Percentiles rank a stretch among this genome's conserved stretches.
These are phyloP conservation scores for Quercus glauca DNA, from an alignment of 306 rosid species.

Conservation along the genomic window DNA sequence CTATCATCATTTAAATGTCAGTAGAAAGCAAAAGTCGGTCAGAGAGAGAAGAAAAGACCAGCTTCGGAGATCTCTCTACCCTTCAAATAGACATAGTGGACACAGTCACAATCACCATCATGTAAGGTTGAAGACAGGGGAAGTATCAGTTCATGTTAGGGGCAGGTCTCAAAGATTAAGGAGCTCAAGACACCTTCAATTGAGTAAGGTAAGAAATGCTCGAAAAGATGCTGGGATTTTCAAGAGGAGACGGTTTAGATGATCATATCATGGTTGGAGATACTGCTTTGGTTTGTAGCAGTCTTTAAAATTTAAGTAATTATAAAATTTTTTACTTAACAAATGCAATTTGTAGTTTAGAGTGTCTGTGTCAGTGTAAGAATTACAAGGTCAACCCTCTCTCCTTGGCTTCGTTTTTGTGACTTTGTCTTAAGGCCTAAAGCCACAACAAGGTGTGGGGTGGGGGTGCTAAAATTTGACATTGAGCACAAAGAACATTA, in stretches of 20 bases:
- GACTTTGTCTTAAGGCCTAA: too few species aligned
- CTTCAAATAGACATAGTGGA: constrained; percentile 1
- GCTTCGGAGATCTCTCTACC: background rate
- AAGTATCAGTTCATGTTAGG: background rate
- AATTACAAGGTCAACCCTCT: too few species aligned
- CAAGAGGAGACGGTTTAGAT: constrained; percentile 19
- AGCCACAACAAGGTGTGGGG: too few species aligned
- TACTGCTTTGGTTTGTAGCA: too few species aligned
- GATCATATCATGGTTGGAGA: background rate
- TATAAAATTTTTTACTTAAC: background rate
- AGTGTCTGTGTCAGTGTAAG: too few species aligned
- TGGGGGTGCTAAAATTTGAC: too few species aligned
- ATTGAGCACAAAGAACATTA: too few species aligned
- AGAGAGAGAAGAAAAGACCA: constrained; percentile 20
- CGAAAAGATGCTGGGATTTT: background rate
- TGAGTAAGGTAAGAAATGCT: constrained; percentile 3
- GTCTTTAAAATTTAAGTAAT: too few species aligned
- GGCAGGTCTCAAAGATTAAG: constrained; percentile 18
- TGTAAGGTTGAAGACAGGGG: constrained; percentile 16
- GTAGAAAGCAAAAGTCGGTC: constrained; percentile 15
- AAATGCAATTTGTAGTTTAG: too few species aligned
- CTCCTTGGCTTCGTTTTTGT: too few species aligned
- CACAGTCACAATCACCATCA: background rate
- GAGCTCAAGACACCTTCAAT: constrained; percentile 11
- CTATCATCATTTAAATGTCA: background rate